Conservation (phyloP, 768 basidiomycete species). For the Lactifluus subvellereus region DNA sequence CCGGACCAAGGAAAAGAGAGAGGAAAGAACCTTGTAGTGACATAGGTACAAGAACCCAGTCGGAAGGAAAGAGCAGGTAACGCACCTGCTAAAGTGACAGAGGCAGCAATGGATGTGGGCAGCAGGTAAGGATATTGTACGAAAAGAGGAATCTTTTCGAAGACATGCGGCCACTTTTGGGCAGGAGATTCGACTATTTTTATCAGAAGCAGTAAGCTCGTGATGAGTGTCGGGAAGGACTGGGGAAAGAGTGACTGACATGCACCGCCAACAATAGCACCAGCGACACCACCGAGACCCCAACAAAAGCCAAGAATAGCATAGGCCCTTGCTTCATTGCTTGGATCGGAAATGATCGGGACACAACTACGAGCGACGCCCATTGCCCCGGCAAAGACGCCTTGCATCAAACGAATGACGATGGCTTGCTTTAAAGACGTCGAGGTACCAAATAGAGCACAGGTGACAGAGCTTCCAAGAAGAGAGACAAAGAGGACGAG, state of each 20-base stretch:
- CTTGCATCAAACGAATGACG: constrained; percentile 81
- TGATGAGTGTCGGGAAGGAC: not conserved
- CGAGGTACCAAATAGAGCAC: constrained; percentile 71
- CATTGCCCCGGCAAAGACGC: constrained; percentile 88
- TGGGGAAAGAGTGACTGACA: constrained; percentile 43
- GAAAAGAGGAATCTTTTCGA: constrained; percentile 62
- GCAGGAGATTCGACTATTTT: constrained; percentile 72
- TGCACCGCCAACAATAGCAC: constrained; percentile 78
- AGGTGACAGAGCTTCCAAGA: constrained; percentile 77
- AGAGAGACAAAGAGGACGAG: constrained; percentile 80
- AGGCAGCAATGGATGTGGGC: constrained; percentile 73
- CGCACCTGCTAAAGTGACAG: constrained; percentile 67
- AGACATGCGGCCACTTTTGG: constrained; percentile 76
- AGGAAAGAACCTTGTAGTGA: constrained; percentile 64
- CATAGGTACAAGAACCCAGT: not conserved
- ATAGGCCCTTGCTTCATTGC: constrained; percentile 93
- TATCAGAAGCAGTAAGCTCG: constrained; percentile 21
- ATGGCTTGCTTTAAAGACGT: constrained; percentile 75
- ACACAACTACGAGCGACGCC: constrained; percentile 92
- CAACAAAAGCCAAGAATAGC: constrained; percentile 92
- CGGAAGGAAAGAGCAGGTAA: not conserved
- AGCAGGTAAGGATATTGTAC: constrained; percentile 84
- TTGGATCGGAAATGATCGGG: constrained; percentile 79
- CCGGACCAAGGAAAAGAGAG: constrained; percentile 81
- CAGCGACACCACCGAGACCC: constrained; percentile 94